phyloP scores from a whole-genome alignment of 345 rosid species.

The Orychophragmus violaceus region DNA sequence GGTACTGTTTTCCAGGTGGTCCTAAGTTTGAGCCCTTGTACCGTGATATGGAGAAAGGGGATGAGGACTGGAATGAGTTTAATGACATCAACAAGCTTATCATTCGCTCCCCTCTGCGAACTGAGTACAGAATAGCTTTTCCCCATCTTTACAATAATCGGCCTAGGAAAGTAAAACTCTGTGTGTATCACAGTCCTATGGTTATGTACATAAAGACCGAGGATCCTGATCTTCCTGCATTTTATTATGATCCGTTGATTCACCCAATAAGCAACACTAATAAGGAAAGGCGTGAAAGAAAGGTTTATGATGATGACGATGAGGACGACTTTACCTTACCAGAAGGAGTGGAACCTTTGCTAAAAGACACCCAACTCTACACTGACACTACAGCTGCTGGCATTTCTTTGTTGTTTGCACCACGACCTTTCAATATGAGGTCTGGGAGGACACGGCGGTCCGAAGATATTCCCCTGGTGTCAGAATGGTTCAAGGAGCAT shows the following conservation, averaged over 20 bases:
- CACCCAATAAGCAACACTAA: slow-evolving; percentile 84
- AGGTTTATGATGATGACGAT: slow-evolving; percentile 78
- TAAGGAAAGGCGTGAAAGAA: slow-evolving; percentile 87
- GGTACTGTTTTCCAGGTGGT: slow-evolving; percentile 55
- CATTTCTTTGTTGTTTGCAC: slow-evolving; percentile 82
- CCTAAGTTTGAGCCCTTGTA: slow-evolving; percentile 98
- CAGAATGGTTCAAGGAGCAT: slow-evolving; percentile 99
- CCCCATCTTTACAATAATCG: slow-evolving; percentile 98
- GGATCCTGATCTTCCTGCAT: slow-evolving; percentile 98
- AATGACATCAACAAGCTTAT: slow-evolving; percentile 98
- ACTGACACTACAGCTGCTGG: slow-evolving; percentile 99
- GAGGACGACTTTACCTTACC: slow-evolving; percentile 79
- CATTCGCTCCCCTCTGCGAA: slow-evolving; percentile 93
- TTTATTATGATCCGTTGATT: slow-evolving; percentile 95
- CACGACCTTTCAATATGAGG: slow-evolving; percentile 97
- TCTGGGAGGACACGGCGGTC: slow-evolving; percentile 93
- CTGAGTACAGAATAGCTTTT: slow-evolving; percentile 92
- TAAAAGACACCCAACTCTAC: slow-evolving; percentile 77
- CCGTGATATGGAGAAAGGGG: slow-evolving; percentile 99
- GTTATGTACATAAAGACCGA: slow-evolving; percentile 95
- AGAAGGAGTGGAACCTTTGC: slow-evolving; percentile 85
- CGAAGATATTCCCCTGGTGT: slow-evolving; percentile 96
- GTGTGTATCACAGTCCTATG: slow-evolving; percentile 96
- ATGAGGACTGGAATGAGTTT: slow-evolving; percentile 99
- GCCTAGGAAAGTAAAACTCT: slow-evolving; percentile 90